Base-by-base conservation (phyloP, 495 filamentous ascomycete species). In the Podospora pseudoanserina region DNA sequence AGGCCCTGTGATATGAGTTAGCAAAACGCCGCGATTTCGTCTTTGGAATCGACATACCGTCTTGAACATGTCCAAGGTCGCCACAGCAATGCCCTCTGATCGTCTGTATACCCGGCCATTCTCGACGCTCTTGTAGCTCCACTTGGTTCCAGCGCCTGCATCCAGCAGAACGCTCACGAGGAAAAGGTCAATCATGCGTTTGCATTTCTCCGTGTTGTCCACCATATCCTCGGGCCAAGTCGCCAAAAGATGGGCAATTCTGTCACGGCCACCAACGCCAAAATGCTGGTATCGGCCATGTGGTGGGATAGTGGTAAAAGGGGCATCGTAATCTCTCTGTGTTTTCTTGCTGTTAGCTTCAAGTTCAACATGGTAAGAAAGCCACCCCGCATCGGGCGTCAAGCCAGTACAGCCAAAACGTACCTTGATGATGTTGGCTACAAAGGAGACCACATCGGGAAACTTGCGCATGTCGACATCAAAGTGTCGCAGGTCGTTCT, bases 61-160 rank as follows among this genome's bases (percentile, higher is more conserved):
- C 80, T 95, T 97, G 82, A 98, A 99, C 95, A 99, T 99, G 73
- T 98, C 95, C 75, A 99, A 79, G 77, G 91, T 94, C 26, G 96
- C 95, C 58, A 99, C 89, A 5, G 95, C 95, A 70, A 99, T 82
- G 26, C 95, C 95, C 77, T 99, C 95, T 65, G 93, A 97, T 54
- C 95, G 86, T 54, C 88, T 85, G 75, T 93, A 98, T 16, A 90
- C 73, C 67, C 88, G 91, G 34, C 94, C 94, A 68, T 93, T 96
- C 75, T 97, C 92, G 70, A 90, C 90, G 67, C 92, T 93, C 79
- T 90, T 93, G 80, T 96, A 99, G 54, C 88, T 90, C 93, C 93
- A 97, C 28, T 81, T 79, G 16, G 89, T 91, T 27, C 93, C 93
- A 1, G 93, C 92, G 4, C 93, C 93, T 4, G 93, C 93, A 77